Evolutionary conservation across 352 stramenopile species (phyloP), one percentile per base, ranked within the genome.

Genomic region (Pythium volutum): DNA sequence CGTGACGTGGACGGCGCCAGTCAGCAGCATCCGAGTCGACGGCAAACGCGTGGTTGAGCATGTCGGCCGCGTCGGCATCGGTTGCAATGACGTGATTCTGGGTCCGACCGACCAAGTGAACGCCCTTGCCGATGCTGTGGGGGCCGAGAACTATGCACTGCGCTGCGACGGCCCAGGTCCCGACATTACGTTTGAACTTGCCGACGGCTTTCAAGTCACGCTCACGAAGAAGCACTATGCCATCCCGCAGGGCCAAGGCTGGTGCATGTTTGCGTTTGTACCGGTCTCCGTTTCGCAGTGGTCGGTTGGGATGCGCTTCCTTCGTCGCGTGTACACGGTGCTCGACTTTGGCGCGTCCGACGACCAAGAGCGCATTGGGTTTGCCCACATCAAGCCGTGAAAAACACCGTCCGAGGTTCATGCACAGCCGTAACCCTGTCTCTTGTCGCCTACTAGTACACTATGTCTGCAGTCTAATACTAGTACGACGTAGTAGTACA

Each of bases 151-250:
- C 47, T 36, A 36, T 16, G 49, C 42, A 23, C 20, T 66, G 36
- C 51, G 36, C 7, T 66, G 59, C 27, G 51, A 59, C 27, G 59
- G 46, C 2, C 16, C 43, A 9, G 61, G 61, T 2, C 62, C 62
- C 8, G 48, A 64, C n/a, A 49, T 69, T 22, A 56, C 23, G 5
- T 50, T 69, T 14, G 20, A 58, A 18, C 12, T 67, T 11, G 60
- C 29, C 20, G 39, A 27, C 2, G 39, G 27, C n/a, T 56, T 67
- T 16, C 10, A 41, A 3, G 49, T 64, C 47, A 64, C 55, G 4
- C 27, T 69, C 16, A 59, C 62, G 15, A 69, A 69, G 41, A 36
- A 50, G 12, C 53, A 67, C 36, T 62, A 67, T 34, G 29, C 52
- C 9, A 31, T 62, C 9, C 52, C 49, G 22, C n/a, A 49, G 3